A percentile compares a stretch with the other conserved stretches of the same genome.
phyloP scores from a whole-genome alignment of 2,329 filamentous ascomycete species.

The Cercospora beticola region DNA sequence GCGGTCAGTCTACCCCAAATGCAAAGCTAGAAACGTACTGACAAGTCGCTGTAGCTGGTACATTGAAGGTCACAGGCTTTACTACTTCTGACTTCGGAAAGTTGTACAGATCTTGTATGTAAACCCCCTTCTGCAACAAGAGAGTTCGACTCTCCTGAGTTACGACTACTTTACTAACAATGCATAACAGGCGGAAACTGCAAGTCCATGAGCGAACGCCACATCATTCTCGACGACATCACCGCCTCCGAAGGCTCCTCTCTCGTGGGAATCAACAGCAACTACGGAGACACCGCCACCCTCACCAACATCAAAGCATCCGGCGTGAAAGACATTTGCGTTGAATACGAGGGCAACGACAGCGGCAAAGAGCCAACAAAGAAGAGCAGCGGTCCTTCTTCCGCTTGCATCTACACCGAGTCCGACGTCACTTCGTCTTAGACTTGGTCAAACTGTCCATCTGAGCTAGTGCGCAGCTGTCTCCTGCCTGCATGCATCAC shows the following conservation, averaged over 20 bases:
- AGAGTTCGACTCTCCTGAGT: too few species aligned
- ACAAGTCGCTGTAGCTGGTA: too few species aligned
- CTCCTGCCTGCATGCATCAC: neutral
- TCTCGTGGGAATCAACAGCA: slow-evolving; percentile 53
- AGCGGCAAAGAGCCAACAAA: slow-evolving; percentile 38
- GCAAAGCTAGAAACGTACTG: neutral
- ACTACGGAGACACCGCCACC: slow-evolving; percentile 31
- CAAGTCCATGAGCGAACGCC: slow-evolving; percentile 42
- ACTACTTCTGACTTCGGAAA: slow-evolving; percentile 53
- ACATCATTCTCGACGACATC: slow-evolving; percentile 48
- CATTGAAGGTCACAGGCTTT: too few species aligned
- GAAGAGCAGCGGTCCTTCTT: slow-evolving; percentile 35
- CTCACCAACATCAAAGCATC: slow-evolving; percentile 42
- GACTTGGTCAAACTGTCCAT: neutral
- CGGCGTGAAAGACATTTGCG: slow-evolving; percentile 39
- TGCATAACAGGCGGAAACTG: slow-evolving; percentile 40
- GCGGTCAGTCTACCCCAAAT: neutral
- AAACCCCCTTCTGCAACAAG: too few species aligned
- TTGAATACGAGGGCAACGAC: slow-evolving; percentile 40
- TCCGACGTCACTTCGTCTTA: slow-evolving; percentile 30
- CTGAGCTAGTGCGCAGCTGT: neutral
- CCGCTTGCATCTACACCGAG: slow-evolving; percentile 37
- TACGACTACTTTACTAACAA: too few species aligned
- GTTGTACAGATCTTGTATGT: slow-evolving; percentile 33
- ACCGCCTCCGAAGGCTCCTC: slow-evolving; percentile 45